Percentiles rank a stretch among this genome's conserved stretches.
phyloP scores from a whole-genome alignment of 371 early-diverging fungal species.

The Apophysomyces elegans region DNA sequence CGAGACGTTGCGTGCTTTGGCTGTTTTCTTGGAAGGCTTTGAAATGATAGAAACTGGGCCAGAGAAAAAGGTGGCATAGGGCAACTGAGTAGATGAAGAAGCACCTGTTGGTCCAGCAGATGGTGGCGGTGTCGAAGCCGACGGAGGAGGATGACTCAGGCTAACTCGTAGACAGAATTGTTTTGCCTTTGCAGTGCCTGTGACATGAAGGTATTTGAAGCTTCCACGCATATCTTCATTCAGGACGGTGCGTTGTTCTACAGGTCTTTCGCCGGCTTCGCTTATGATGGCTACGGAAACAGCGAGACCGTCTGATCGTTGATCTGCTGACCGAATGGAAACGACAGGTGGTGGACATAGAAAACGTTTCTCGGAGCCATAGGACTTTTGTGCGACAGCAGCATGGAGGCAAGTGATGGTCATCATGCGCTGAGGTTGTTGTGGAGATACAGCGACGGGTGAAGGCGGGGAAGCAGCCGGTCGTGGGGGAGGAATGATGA shows the following conservation, averaged over 20 bases:
- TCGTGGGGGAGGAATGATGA: constrained; percentile 16
- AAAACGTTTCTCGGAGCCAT: constrained; percentile 88
- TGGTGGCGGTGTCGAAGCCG: constrained; percentile 58
- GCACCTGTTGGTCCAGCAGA: constrained; percentile 54
- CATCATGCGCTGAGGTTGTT: constrained; percentile 22
- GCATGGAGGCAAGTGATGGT: constrained; percentile 71
- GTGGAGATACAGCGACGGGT: constrained; percentile 10
- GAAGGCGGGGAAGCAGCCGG: constrained; percentile 11
- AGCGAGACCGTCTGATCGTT: constrained; percentile 16
- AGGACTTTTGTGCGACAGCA: constrained; percentile 86
- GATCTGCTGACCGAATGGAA: constrained; percentile 51
- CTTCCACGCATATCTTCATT: constrained; percentile 60
- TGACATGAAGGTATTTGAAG: constrained; percentile 76
- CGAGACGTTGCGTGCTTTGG: constrained; percentile 78
- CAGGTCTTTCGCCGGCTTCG: constrained; percentile 40
- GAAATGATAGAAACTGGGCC: constrained; percentile 80
- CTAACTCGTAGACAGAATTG: constrained; percentile 68
- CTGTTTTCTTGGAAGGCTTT: constrained; percentile 87
- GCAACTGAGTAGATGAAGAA: constrained; percentile 18
- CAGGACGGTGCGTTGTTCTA: constrained; percentile 60
- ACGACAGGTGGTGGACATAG: constrained; percentile 89
- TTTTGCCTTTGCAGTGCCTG: constrained; percentile 81
- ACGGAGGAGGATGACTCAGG: constrained; percentile 34
- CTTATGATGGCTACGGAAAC: constrained; percentile 71
- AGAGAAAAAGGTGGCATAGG: constrained; percentile 69